phyloP scores from a whole-genome alignment of 345 rosid species.

The Eucalyptus regnans region DNA sequence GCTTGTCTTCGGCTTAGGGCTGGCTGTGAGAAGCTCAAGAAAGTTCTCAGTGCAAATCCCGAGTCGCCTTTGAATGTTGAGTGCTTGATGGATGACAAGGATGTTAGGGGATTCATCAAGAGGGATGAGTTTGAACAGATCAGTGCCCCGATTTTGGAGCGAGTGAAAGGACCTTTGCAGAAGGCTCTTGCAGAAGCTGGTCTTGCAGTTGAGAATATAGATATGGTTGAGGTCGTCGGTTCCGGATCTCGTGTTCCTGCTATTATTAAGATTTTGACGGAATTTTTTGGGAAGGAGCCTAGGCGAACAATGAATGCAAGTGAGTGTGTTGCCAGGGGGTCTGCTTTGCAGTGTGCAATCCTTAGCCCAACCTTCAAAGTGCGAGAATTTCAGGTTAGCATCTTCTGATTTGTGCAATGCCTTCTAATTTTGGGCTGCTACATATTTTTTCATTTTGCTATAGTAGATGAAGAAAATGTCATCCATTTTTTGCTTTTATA shows the following conservation, averaged over 20 bases:
- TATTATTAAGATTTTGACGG: constrained; percentile 62
- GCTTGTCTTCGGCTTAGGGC: constrained; percentile 82
- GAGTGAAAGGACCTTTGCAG: constrained; percentile 81
- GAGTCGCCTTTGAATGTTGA: constrained; percentile 81
- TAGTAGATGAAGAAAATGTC: background rate
- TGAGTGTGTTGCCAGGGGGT: constrained; percentile 90
- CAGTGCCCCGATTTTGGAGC: constrained; percentile 73
- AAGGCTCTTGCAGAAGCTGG: constrained; percentile 91
- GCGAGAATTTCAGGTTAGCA: constrained; percentile 81
- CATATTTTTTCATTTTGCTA: background rate
- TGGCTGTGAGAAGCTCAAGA: constrained; percentile 86
- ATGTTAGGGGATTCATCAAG: constrained; percentile 76
- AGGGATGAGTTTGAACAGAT: constrained; percentile 92
- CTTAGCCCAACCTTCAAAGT: constrained; percentile 98
- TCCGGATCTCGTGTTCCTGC: constrained; percentile 89
- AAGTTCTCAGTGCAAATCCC: constrained; percentile 93
- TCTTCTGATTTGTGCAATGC: background rate
- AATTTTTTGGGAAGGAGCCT: constrained; percentile 97
- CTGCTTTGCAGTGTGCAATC: constrained; percentile 91
- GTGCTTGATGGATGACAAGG: constrained; percentile 97
- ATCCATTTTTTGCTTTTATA: background rate
- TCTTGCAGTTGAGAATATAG: constrained; percentile 61
- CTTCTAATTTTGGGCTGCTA: background rate
- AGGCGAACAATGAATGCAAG: constrained; percentile 97
- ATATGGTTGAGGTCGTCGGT: constrained; percentile 91